phyloP scores from a whole-genome alignment of 192 early-diverging fungal species.

The Coemansia sp. region DNA sequence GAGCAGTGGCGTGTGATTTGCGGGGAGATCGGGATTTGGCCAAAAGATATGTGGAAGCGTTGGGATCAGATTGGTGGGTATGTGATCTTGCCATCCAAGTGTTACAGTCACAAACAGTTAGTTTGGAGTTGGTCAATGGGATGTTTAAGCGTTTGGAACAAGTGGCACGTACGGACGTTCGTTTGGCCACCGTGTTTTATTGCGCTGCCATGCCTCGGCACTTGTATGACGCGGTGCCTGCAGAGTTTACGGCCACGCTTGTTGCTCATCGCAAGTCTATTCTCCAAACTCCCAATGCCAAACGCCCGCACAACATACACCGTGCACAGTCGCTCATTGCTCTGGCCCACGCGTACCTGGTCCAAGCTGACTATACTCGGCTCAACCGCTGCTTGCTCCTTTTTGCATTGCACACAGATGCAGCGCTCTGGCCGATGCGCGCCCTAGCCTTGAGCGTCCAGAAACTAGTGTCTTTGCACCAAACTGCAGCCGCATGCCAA shows the following conservation, averaged over 20 bases:
- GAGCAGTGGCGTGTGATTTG: conserved; percentile 18
- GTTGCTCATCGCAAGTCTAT: background rate
- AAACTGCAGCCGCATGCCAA: background rate
- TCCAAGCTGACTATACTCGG: too few relatives aligned
- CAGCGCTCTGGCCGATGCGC: conserved; percentile 28
- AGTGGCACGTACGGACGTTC: background rate
- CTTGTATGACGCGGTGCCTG: background rate
- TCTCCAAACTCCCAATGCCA: background rate
- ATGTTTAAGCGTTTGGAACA: background rate
- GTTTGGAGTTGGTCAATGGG: background rate
- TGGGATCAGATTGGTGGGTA: background rate
- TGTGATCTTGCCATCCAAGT: conserved; percentile 3
- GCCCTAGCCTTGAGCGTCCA: conserved; percentile 8
- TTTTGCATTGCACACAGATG: conserved; percentile 2
- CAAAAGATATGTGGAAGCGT: background rate
- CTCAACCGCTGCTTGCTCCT: background rate
- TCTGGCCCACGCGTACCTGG: conserved; percentile 11
- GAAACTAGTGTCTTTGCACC: conserved; percentile 1
- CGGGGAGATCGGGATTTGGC: background rate
- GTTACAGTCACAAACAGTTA: conserved; percentile 2
- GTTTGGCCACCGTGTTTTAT: conserved; percentile 17
- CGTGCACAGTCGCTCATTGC: conserved; percentile 1
- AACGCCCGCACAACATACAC: background rate
- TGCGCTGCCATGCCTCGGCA: conserved; percentile 7
- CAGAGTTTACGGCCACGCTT: background rate